These are phyloP conservation scores for Sordaria brevicollis DNA, from an alignment of 495 filamentous ascomycete genomes.

Conservation along the genomic window DNA sequence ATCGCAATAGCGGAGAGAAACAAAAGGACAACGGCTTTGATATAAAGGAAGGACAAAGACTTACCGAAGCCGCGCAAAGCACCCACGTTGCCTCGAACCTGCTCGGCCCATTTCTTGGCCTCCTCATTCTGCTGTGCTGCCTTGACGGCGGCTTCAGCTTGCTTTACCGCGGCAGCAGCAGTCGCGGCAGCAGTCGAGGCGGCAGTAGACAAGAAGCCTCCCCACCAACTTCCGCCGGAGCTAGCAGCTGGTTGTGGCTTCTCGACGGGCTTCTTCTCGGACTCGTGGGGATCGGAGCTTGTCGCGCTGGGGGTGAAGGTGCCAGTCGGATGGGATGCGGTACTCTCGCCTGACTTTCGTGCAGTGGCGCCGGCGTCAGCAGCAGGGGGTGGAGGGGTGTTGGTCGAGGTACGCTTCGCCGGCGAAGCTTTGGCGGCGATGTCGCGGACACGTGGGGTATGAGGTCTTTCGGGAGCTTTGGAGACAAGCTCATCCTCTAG, in stretches of 20 bases:
- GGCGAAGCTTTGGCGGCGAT: constrained; percentile 40
- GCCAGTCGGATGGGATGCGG: constrained; percentile 48
- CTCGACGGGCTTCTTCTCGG: constrained; percentile 37
- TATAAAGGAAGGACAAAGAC: constrained; percentile 8
- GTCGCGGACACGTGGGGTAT: constrained; percentile 69
- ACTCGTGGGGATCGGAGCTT: constrained; percentile 40
- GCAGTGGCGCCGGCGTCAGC: constrained; percentile 34
- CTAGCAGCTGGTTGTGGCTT: constrained; percentile 20
- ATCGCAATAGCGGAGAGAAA: not conserved
- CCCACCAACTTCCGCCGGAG: constrained; percentile 67
- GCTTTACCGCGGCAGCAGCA: constrained; percentile 77
- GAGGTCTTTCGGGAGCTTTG: constrained; percentile 59
- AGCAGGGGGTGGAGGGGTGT: constrained; percentile 40
- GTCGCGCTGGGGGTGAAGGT: constrained; percentile 44
- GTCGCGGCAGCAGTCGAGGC: constrained; percentile 40
- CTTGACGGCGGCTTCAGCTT: constrained; percentile 85
- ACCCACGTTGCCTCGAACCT: constrained; percentile 85
- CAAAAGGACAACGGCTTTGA: not conserved
- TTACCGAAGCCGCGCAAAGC: constrained; percentile 71
- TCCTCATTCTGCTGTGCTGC: constrained; percentile 96
- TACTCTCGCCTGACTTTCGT: constrained; percentile 68
- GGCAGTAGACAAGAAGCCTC: constrained; percentile 58
- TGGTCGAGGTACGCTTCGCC: constrained; percentile 48
- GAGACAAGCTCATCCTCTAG: constrained; percentile 64
- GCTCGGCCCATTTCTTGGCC: constrained; percentile 89